These are phyloP conservation scores for Phragmites australis DNA, from an alignment of 176 grass and related monocot species.

Conservation along the genomic window DNA sequence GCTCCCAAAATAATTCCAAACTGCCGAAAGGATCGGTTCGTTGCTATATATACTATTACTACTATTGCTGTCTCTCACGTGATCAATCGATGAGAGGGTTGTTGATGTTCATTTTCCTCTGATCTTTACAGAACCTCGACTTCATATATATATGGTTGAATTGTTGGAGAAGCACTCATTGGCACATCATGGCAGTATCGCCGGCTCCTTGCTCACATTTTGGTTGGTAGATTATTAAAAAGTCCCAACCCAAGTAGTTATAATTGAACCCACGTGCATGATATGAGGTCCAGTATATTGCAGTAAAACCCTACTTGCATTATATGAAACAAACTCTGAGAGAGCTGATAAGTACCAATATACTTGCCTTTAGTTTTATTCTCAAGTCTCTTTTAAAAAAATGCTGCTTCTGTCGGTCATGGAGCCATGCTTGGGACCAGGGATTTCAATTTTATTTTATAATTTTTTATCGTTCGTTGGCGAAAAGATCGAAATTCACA, in stretches of 20 bases:
- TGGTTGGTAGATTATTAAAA: constrained; percentile 4
- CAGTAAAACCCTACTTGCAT: no score
- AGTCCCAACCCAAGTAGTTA: not conserved
- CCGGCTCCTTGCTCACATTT: not conserved
- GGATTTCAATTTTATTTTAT: no score
- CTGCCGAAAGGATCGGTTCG: not conserved
- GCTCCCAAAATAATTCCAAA: not conserved
- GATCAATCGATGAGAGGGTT: not conserved
- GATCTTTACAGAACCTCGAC: no score
- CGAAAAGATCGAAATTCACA: no score
- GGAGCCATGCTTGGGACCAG: not conserved
- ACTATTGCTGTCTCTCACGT: constrained; percentile 7
- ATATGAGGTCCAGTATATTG: not conserved
- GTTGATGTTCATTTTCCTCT: not conserved
- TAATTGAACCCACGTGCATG: not conserved
- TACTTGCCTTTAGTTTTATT: not conserved
- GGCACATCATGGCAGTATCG: constrained; percentile 1
- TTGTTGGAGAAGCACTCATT: not conserved
- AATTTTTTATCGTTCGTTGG: no score
- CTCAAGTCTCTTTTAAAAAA: not conserved
- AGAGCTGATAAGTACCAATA: no score
- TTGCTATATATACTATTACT: not conserved
- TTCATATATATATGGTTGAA: not conserved
- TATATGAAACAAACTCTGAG: no score
- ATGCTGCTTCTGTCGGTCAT: constrained; percentile 8